Evolutionary conservation across 2,329 filamentous ascomycete species (phyloP), one percentile per base, ranked within the genome.

Genomic region (Aspergillus eucalypticola): DNA sequence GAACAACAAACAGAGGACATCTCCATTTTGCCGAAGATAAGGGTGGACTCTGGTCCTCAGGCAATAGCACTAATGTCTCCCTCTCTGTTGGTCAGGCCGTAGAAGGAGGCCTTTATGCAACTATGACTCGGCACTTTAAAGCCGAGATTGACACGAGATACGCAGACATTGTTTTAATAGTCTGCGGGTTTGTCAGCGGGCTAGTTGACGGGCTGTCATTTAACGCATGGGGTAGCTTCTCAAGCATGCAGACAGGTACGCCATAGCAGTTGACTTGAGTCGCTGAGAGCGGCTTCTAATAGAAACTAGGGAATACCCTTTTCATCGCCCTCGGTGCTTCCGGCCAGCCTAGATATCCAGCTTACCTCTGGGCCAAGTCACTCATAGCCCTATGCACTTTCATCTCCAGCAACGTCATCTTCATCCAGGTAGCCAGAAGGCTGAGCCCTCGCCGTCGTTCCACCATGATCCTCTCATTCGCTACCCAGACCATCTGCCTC

Each of bases 311-410:
- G 38, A 80, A 80, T 63, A 76, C 75, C 6, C 69, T 80, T 51
- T 80, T 79, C 64, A 71, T 79, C 15, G 78, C 75, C 11, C 71
- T 80, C 5, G 78, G 78, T 48, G 69, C 67, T n/a, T 75, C 75
- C 5, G 72, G 75, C 8, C 76, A 79, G 60, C 78, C 77, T n/a
- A 63, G 68, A 29, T 72, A 73, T 38, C 76, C 77, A 32, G 66
- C 70, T 5, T 76, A 75, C 54, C 74, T 75, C 46, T 80, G 77
- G 73, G 73, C 75, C 61, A 79, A 79, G 63, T 77, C 76, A 3
- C 71, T 80, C 35, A 74, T 75, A 19, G 71, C 77, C n/a, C 68
- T 80, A 1, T 62, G 60, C 7, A 67, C 73, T 32, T 80, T 78
- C 64, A 60, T 78, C n/a, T 17, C 69, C 10, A 73, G 77, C 60